Evolutionary conservation across 805 yeast species (phyloP).

Genomic region (Suhomyces xylopsoci): DNA sequence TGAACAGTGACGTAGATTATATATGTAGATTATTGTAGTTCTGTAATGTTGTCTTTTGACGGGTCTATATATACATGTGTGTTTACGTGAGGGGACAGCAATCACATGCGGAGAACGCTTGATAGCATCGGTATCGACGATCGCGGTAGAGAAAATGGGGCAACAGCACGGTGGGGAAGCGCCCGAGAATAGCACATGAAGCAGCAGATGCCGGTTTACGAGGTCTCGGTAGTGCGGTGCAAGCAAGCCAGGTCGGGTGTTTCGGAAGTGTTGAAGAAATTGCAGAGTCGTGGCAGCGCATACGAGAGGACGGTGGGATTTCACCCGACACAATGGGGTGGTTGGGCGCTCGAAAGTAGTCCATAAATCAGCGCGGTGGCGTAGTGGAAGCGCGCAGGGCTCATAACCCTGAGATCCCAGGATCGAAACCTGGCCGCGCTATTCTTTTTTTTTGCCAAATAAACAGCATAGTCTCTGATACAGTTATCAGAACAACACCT

Average conservation of each 20-base stretch:
- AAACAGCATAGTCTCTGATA: too few species aligned
- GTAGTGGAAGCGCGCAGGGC: slow-evolving; percentile 99
- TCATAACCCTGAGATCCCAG: slow-evolving; percentile 97
- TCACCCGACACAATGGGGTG: not conserved
- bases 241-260: not conserved
- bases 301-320: not conserved
- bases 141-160: not conserved
- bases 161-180: not conserved
- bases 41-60: too few species aligned
- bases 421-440: slow-evolving; percentile 97
- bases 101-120: not conserved
- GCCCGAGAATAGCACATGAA: not conserved
- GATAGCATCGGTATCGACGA: not conserved
- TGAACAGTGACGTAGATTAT: too few species aligned
- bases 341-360: not conserved
- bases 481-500: too few species aligned
- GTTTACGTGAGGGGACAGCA: not conserved
- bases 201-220: not conserved
- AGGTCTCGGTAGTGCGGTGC: not conserved
- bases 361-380: slow-evolving; percentile 77
- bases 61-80: not conserved
- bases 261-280: not conserved
- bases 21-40: too few species aligned
- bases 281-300: not conserved
- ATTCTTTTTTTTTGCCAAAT: slow-evolving; percentile 29